Base-by-base conservation (phyloP, 352 stramenopile species). In the Phytophthora tentaculata region DNA sequence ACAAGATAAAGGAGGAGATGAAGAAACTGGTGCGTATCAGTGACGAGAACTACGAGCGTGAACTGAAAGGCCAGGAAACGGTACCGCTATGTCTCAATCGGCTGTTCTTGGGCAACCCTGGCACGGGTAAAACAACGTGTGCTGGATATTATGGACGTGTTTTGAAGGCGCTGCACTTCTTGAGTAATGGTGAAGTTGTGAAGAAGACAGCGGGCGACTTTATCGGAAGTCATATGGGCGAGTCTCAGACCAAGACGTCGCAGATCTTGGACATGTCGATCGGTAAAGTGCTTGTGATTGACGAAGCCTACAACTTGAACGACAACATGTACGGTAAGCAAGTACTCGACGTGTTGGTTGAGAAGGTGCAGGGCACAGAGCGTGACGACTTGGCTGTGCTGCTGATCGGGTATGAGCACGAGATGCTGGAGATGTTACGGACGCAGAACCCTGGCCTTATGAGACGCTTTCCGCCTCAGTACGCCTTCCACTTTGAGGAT, bases 231-330 rank as follows among this genome's bases (percentile, higher is more conserved):
- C 66, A 89, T 26, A 55, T 97, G 7, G 95, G 95, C 0, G 79
- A 97, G 51, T 97, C 91, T 14, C 84, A 97, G 59, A 86, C 78
- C 3, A 98, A 97, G 56, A 98, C 93, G 8, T 64, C 72, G 1
- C 79, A 89, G 14, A 91, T 98, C 44, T 72, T 98, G 19, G 80
- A 96, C 19, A 71, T 79, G 55, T 77, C 87, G 0, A 83, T 89
- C 47, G 94, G 94, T 5, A 97, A 97, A 59, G 92, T 98, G 17
- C 73, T 98, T 7, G 83, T 98, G 9, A 98, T 98, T 48, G 94
- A 98, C 56, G 94, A 98, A 69, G 93, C 93, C 0, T 98, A 98
- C 78, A 95, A 84, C n/a, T 56, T 98, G 4, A 79, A 97, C 60
- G 81, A 90, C 39, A 77, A 78, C 5, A 53, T 69, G 49, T 92